Percentiles rank a stretch among this genome's conserved stretches.
These are phyloP conservation scores for Hypoxylon sp. DNA, from an alignment of 2,329 filamentous ascomycete genomes.

Conservation along the genomic window DNA sequence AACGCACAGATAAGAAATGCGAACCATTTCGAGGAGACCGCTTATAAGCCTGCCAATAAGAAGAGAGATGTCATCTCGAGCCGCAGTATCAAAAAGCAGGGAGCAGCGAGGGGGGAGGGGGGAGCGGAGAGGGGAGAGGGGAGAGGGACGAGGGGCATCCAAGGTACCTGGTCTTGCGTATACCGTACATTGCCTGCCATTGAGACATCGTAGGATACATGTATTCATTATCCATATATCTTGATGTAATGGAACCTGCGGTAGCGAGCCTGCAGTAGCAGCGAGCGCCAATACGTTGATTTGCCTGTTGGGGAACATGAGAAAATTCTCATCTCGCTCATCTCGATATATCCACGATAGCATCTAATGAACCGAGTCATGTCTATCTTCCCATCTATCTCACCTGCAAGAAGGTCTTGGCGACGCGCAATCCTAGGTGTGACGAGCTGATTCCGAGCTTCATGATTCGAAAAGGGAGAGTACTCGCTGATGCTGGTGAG, in stretches of 20 bases:
- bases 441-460: constrained; percentile 43
- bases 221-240: background rate
- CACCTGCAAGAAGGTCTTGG: constrained; percentile 48
- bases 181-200: background rate
- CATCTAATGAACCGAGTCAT: constrained; percentile 2
- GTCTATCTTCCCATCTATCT: constrained; percentile 30
- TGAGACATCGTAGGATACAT: background rate
- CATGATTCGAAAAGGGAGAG: constrained; percentile 47
- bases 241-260: constrained; percentile 2
- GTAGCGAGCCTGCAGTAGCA: background rate
- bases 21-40: constrained; percentile 29
- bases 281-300: background rate
- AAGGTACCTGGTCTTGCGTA: background rate
- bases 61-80: constrained; percentile 20
- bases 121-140: background rate
- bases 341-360: constrained; percentile 4
- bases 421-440: constrained; percentile 52
- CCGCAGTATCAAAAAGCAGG: constrained; percentile 6
- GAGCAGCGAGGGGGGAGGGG: background rate
- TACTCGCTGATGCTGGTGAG: constrained; percentile 44
- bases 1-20: constrained; percentile 40
- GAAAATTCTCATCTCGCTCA: background rate
- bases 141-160: constrained; percentile 12
- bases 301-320: background rate
- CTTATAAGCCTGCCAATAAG: constrained; percentile 33